phyloP scores from a whole-genome alignment of 306 rosid species.

The Cucurbita maxima region DNA sequence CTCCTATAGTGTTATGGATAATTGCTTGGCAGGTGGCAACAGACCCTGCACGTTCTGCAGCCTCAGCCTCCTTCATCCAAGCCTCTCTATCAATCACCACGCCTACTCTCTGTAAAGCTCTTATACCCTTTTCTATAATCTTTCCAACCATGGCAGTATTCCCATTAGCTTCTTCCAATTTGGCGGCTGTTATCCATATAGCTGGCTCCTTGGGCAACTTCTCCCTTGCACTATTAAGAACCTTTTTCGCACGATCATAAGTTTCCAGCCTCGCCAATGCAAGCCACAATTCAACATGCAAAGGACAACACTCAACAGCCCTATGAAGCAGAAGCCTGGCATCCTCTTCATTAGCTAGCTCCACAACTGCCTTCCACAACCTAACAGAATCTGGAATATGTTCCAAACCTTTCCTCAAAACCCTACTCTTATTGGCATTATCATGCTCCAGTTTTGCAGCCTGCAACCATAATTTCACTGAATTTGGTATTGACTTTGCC shows the following conservation, averaged over 20 bases:
- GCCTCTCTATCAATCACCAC: slow-evolving; percentile 63
- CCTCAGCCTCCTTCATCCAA: slow-evolving; percentile 96
- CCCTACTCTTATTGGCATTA: slow-evolving; percentile 54
- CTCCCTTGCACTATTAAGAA: slow-evolving; percentile 69
- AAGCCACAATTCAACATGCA: slow-evolving; percentile 86
- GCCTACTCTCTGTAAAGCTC: slow-evolving; percentile 75
- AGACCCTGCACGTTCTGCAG: slow-evolving; percentile 75
- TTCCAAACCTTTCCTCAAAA: slow-evolving; percentile 75
- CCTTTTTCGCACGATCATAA: slow-evolving; percentile 70
- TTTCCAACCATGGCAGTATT: slow-evolving; percentile 69
- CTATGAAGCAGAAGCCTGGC: slow-evolving; percentile 74
- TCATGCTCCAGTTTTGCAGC: slow-evolving; percentile 73
- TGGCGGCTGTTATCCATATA: slow-evolving; percentile 82
- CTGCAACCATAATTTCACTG: slow-evolving; percentile 81
- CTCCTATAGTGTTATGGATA: slow-evolving; percentile 51
- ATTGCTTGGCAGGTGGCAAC: slow-evolving; percentile 74
- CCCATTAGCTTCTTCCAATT: slow-evolving; percentile 92
- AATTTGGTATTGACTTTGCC: slow-evolving; percentile 63
- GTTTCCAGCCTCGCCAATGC: slow-evolving; percentile 83
- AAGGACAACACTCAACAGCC: slow-evolving; percentile 82
- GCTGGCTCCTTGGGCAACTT: slow-evolving; percentile 77
- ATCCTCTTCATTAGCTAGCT: slow-evolving; percentile 77
- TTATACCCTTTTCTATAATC: slow-evolving; percentile 76
- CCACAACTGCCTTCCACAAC: slow-evolving; percentile 92
- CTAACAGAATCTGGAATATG: slow-evolving; percentile 84